Evolutionary conservation across 371 early-diverging fungal genomes (phyloP).

Genomic region (Apophysomyces variabilis): DNA sequence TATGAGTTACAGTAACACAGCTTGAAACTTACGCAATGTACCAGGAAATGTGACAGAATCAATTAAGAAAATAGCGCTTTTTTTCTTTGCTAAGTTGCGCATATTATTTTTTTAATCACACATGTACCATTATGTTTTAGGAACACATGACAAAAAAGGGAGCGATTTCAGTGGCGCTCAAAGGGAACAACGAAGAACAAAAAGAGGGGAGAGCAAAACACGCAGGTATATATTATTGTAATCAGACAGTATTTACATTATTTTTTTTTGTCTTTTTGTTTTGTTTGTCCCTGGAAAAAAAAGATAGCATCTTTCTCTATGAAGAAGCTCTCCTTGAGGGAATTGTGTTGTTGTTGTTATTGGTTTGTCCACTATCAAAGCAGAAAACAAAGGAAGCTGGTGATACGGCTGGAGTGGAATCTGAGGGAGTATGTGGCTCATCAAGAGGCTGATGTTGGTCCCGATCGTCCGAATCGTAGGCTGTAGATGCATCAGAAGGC

Average conservation of each 20-base stretch:
- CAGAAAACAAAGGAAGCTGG: not conserved
- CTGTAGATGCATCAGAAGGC: not conserved
- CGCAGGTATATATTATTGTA: no score
- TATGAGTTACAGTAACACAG: no score
- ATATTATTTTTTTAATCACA: no score
- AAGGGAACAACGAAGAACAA: no score
- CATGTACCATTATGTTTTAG: no score
- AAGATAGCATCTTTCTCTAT: not conserved
- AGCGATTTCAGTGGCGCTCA: no score
- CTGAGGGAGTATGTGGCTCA: not conserved
- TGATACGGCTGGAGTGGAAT: not conserved
- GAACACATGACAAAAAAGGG: no score
- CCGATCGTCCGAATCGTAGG: slow-evolving; percentile 6
- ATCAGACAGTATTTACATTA: not conserved
- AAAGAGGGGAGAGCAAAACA: no score
- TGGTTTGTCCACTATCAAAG: not conserved
- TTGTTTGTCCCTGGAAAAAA: not conserved
- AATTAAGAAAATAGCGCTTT: no score
- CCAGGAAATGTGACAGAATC: no score
- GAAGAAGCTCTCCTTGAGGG: slow-evolving; percentile 2
- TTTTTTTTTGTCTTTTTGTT: not conserved
- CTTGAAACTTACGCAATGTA: no score
- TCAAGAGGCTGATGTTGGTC: not conserved
- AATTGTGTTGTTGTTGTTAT: not conserved
- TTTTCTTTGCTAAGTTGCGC: no score